Evolutionary conservation across 257 asterid genomes (phyloP), one percentile per base, ranked within the genome.

Genomic region (Echium plantagineum): DNA sequence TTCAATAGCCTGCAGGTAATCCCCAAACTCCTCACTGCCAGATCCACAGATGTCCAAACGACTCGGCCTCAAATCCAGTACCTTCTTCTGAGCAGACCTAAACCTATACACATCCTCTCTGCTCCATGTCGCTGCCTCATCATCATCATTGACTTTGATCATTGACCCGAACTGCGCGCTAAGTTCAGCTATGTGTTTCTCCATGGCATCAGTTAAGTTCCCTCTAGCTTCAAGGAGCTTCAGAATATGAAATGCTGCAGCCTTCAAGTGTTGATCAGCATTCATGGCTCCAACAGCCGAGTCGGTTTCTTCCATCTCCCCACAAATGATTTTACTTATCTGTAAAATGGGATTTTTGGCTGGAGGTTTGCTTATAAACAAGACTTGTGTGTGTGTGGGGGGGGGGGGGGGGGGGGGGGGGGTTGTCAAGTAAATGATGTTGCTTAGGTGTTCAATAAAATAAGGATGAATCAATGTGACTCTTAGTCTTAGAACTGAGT

Each of bases 161-260:
- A 79, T 63, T 2, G 65, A 53, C 28, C 85, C 77, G 65, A 85
- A 65, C 19, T 71, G 83, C 51, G 21, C 16, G 65, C 72, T 83
- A 9, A 82, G 77, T 52, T 77, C 75, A 4, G 75, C 64, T 4
- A 85, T 63, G 17, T 67, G 51, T 62, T 59, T 74, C 48, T 67
- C 77, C 52, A 57, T 58, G 16, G 73, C 83, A 17, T 52, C 15
- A 59, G 64, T 65, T 60, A 80, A 26, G 64, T 17, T 67, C 62
- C 64, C 71, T 9, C 77, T 80, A 13, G 64, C 72, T 42, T 68
- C 74, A 15, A 85, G 74, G 48, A 80, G 84, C 78, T 75, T 83
- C 58, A 80, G 67, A 66, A 81, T 72, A 74, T 85, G 94, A 58
- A 77, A 67, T 38, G 81, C 81, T 21, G 88, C 94, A 13, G 81